These are phyloP conservation scores for Trypanosomatidae sp. DNA, from an alignment of 208 protist genomes.

Conservation along the genomic window DNA sequence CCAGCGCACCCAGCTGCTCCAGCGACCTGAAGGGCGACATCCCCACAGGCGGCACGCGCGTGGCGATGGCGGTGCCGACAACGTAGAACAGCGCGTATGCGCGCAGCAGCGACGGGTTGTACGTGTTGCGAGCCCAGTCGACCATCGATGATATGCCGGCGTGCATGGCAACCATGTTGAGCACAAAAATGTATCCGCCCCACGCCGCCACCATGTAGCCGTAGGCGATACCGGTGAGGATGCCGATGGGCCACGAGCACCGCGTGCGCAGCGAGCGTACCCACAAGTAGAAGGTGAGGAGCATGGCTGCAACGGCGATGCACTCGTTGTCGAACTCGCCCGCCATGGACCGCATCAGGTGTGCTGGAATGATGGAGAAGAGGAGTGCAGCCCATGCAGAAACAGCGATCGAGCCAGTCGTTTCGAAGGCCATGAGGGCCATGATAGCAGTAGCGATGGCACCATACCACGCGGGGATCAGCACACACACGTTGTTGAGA, in stretches of 20 bases:
- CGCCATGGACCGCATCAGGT: conserved; percentile 98
- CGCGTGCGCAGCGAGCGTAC: conserved; percentile 53
- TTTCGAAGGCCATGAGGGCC: conserved; percentile 79
- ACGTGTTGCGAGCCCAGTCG: conserved; percentile 68
- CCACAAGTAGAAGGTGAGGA: conserved; percentile 95
- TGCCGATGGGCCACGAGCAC: conserved; percentile 51
- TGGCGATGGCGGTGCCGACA: conserved; percentile 93
- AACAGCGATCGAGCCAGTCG: conserved; percentile 69
- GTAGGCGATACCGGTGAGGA: conserved; percentile 68
- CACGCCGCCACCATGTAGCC: conserved; percentile 94
- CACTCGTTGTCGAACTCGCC: conserved; percentile 99
- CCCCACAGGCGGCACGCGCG: conserved; percentile 95
- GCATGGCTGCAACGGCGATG: conserved; percentile 97
- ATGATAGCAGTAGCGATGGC: conserved; percentile 89
- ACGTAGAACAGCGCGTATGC: conserved; percentile 96
- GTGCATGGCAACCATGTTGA: conserved; percentile 97
- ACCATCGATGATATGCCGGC: conserved; percentile 86
- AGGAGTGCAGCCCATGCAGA: conserved; percentile 84
- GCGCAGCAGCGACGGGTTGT: conserved; percentile 87
- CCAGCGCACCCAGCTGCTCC: conserved; percentile 95
- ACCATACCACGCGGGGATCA: conserved; percentile 95
- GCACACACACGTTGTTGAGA: conserved; percentile 97
- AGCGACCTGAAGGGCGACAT: conserved; percentile 93
- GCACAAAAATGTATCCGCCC: conserved; percentile 99
- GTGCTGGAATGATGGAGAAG: conserved; percentile 65